Percentiles rank a stretch among this genome's conserved stretches.
Evolutionary conservation across 129 eudicot genomes (phyloP).

Genomic region (Chrysanthemum lavandulifolium): DNA sequence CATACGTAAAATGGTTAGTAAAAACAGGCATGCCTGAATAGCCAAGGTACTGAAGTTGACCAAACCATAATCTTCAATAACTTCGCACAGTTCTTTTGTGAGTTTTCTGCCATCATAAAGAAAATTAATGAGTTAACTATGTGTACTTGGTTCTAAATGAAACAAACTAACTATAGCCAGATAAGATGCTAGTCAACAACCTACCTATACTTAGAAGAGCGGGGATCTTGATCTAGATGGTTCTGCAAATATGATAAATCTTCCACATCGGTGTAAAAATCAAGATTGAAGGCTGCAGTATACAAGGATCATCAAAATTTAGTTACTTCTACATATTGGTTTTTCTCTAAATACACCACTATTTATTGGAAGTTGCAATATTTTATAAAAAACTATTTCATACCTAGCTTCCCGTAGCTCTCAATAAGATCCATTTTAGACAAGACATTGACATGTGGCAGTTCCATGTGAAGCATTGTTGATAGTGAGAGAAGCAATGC

Average conservation of each 20-base stretch:
- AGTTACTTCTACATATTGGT: neutral
- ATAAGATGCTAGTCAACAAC: slow-evolving; percentile 2
- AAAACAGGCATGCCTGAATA: slow-evolving; percentile 54
- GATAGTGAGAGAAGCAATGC: slow-evolving; percentile 88
- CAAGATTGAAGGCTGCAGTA: slow-evolving; percentile 87
- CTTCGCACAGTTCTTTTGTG: slow-evolving; percentile 91
- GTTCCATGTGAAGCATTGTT: slow-evolving; percentile 86
- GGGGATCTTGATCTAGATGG: slow-evolving; percentile 81
- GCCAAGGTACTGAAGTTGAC: slow-evolving; percentile 86
- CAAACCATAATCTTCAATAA: slow-evolving; percentile 64
- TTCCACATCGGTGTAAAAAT: slow-evolving; percentile 86
- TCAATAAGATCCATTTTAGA: slow-evolving; percentile 92
- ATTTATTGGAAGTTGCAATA: neutral
- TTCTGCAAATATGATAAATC: slow-evolving; percentile 80
- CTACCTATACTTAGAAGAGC: slow-evolving; percentile 82
- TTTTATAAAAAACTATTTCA: slow-evolving; percentile 10
- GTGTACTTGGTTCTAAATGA: slow-evolving; percentile 12
- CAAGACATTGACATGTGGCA: slow-evolving; percentile 72
- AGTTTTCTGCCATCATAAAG: slow-evolving; percentile 57
- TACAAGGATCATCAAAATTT: neutral
- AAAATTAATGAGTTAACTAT: slow-evolving; percentile 1
- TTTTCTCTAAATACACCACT: neutral
- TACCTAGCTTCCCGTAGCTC: slow-evolving; percentile 87
- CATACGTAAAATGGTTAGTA: neutral
- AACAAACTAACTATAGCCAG: neutral